phyloP scores from a whole-genome alignment of 257 asterid genomes.

The Ocimum tenuiflorum region DNA sequence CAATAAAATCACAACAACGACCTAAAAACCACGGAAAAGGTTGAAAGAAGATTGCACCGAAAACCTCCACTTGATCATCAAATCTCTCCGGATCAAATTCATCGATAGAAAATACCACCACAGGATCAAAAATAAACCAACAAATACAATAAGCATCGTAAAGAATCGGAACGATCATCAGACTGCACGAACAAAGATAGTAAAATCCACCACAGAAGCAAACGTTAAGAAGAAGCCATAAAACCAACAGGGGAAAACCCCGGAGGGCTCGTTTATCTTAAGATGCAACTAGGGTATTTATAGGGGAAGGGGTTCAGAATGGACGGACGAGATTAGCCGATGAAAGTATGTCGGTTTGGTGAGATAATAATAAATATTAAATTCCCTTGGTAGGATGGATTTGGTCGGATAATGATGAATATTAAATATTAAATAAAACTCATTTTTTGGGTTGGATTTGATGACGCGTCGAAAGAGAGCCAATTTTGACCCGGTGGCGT shows the following conservation, averaged over 20 bases:
- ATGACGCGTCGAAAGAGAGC: background rate
- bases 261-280: background rate
- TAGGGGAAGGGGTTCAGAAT: background rate
- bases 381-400: background rate
- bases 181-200: background rate
- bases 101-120: too few relatives aligned
- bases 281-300: background rate
- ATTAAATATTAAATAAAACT: too few relatives aligned
- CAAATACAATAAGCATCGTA: too few relatives aligned
- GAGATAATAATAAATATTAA: too few relatives aligned
- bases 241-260: background rate
- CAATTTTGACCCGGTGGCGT: background rate
- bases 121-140: too few relatives aligned
- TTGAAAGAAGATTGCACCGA: too few relatives aligned
- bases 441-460: background rate
- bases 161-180: background rate
- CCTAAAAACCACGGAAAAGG: too few relatives aligned
- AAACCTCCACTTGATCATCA: too few relatives aligned
- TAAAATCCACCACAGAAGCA: background rate
- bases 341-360: background rate
- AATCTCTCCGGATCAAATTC: too few relatives aligned
- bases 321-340: conserved; percentile 15
- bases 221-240: background rate
- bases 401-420: background rate
- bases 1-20: too few relatives aligned